phyloP scores from a whole-genome alignment of 2,329 filamentous ascomycete genomes.

The Alternaria alternata region DNA sequence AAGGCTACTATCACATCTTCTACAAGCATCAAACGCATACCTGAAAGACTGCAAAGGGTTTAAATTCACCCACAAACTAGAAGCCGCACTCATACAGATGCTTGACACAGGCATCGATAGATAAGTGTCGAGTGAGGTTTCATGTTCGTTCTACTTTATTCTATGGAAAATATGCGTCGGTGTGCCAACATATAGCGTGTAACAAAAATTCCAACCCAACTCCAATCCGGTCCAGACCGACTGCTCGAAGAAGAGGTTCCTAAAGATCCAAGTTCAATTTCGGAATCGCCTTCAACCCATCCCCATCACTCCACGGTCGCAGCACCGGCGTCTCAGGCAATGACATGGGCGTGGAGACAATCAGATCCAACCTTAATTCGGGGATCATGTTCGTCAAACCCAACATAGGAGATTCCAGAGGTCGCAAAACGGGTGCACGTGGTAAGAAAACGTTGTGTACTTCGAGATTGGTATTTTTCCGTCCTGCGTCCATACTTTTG shows the following conservation, averaged over 20 bases:
- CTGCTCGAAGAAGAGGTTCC: not conserved
- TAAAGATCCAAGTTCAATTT: not conserved
- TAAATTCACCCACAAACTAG: conserved; percentile 8
- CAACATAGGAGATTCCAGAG: not conserved
- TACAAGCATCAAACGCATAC: conserved; percentile 35
- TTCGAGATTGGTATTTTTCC: not conserved
- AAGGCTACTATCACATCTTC: too few relatives aligned
- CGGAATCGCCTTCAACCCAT: not conserved
- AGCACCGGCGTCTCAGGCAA: not conserved
- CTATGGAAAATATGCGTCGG: too few relatives aligned
- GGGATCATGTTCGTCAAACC: not conserved
- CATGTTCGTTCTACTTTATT: too few relatives aligned
- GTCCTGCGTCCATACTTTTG: not conserved
- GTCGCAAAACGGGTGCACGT: not conserved
- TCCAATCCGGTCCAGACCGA: not conserved
- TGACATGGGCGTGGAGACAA: not conserved
- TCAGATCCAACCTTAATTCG: not conserved
- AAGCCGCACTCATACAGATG: conserved; percentile 29
- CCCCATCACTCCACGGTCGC: not conserved
- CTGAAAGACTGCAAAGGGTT: conserved; percentile 28
- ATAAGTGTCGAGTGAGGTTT: not conserved
- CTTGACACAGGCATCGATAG: not conserved
- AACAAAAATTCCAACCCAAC: not conserved
- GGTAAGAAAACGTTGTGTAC: not conserved
- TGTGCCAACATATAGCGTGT: too few relatives aligned